phyloP scores from a whole-genome alignment of 1,284 basidiomycete species.

The Rhodofomes roseus region DNA sequence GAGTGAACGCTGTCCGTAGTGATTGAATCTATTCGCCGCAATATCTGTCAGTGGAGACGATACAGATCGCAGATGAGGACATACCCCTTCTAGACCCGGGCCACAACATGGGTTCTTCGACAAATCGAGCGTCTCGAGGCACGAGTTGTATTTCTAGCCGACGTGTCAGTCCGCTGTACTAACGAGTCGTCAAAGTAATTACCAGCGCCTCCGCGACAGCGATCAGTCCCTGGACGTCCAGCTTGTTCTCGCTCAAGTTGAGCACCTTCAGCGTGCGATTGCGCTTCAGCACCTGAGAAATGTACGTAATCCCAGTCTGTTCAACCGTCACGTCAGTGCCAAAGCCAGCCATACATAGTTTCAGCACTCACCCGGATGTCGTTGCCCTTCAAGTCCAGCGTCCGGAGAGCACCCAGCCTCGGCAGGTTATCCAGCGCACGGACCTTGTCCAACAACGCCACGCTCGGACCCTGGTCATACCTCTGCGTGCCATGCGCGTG shows the following conservation, averaged over 20 bases:
- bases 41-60: neutral
- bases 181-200: neutral
- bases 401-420: conserved; percentile 79
- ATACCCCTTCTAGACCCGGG: conserved; percentile 80
- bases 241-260: conserved; percentile 91
- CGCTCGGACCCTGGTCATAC: conserved; percentile 57
- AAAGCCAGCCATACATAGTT: conserved; percentile 5
- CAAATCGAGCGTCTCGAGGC: conserved; percentile 91
- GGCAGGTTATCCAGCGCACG: conserved; percentile 83
- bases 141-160: conserved; percentile 87
- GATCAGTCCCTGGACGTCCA: conserved; percentile 81
- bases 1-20: conserved; percentile 86
- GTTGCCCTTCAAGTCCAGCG: conserved; percentile 89
- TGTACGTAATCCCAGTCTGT: conserved; percentile 81
- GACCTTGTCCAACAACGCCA: conserved; percentile 74
- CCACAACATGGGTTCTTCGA: conserved; percentile 93
- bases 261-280: conserved; percentile 94
- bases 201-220: conserved; percentile 88
- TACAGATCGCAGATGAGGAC: conserved; percentile 22
- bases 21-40: conserved; percentile 70
- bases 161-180: neutral
- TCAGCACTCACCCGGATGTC: conserved; percentile 72
- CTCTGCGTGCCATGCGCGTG: conserved; percentile 5
- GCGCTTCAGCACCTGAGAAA: conserved; percentile 93
- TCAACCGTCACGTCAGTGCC: conserved; percentile 2